Conservation (phyloP, 768 basidiomycete genomes). For the Trichaptum fuscoviolaceum region DNA sequence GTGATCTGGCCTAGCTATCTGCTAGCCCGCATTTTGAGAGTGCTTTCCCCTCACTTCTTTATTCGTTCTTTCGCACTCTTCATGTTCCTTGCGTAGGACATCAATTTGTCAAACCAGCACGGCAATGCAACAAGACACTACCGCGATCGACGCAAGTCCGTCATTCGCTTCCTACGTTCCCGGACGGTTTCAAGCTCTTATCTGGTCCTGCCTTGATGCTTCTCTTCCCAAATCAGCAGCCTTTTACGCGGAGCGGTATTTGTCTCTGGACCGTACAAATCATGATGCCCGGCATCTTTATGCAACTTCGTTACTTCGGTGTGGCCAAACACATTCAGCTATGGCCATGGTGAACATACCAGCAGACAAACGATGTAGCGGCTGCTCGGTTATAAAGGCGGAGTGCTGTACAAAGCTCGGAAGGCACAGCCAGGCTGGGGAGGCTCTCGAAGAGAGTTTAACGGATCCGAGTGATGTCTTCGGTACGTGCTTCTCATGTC, state of each 20-base stretch:
- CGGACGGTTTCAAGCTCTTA: slow-evolving; percentile 63
- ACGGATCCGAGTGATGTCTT: slow-evolving; percentile 50
- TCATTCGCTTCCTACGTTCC: slow-evolving; percentile 51
- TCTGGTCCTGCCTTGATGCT: slow-evolving; percentile 83
- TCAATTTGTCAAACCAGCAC: too few species aligned
- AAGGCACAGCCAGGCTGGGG: slow-evolving; percentile 70
- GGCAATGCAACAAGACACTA: slow-evolving; percentile 53
- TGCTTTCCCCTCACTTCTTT: too few species aligned
- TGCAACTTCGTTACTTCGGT: slow-evolving; percentile 67
- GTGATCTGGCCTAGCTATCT: too few species aligned
- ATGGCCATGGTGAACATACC: slow-evolving; percentile 62
- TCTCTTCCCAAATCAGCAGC: slow-evolving; percentile 75
- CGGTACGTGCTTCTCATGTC: slow-evolving; percentile 35
- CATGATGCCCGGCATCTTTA: slow-evolving; percentile 85
- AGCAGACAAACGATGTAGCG: slow-evolving; percentile 55
- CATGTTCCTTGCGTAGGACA: too few species aligned
- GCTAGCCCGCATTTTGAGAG: too few species aligned
- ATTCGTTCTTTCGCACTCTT: too few species aligned
- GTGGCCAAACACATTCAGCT: slow-evolving; percentile 71
- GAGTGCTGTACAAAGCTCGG: slow-evolving; percentile 70
- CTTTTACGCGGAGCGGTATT: slow-evolving; percentile 87
- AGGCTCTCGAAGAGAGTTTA: slow-evolving; percentile 61
- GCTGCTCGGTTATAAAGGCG: slow-evolving; percentile 76
- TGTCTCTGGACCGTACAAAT: slow-evolving; percentile 58
- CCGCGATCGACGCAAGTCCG: slow-evolving; percentile 22